These are phyloP conservation scores for Exophiala xenobiotica DNA, from an alignment of 2,329 filamentous ascomycete species.

Conservation along the genomic window DNA sequence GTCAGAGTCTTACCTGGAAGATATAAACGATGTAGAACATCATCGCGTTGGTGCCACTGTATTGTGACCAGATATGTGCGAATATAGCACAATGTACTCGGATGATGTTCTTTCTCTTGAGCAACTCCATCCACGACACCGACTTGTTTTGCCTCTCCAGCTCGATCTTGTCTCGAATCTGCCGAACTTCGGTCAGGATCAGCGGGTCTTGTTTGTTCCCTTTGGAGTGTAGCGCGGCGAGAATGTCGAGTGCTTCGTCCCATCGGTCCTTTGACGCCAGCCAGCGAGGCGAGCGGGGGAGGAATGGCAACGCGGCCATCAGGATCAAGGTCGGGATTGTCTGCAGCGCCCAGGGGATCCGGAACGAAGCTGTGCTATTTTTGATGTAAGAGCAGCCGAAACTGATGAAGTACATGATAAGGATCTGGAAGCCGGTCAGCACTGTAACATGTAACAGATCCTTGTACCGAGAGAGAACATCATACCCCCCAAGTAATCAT, in stretches of 20 bases:
- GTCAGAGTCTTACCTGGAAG: slow-evolving; percentile 57
- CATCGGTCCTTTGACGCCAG: slow-evolving; percentile 63
- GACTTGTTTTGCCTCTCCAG: neutral
- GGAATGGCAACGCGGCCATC: slow-evolving; percentile 39
- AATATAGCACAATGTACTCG: slow-evolving; percentile 69
- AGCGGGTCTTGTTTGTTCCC: slow-evolving; percentile 64
- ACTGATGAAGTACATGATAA: slow-evolving; percentile 34
- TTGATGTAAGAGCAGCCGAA: slow-evolving; percentile 43
- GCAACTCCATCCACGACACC: slow-evolving; percentile 54
- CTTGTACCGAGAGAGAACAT: too few relatives aligned
- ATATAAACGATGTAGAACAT: slow-evolving; percentile 58
- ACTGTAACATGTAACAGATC: too few relatives aligned
- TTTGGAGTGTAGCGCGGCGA: slow-evolving; percentile 60
- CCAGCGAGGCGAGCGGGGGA: slow-evolving; percentile 58
- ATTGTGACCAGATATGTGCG: slow-evolving; percentile 72
- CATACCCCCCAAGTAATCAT: too few relatives aligned
- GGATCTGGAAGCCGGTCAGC: too few relatives aligned
- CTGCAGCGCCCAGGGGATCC: slow-evolving; percentile 50
- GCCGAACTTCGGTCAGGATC: slow-evolving; percentile 65
- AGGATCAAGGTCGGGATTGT: slow-evolving; percentile 42
- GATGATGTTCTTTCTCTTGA: slow-evolving; percentile 71
- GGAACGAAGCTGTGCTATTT: slow-evolving; percentile 52
- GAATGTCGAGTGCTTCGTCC: slow-evolving; percentile 51
- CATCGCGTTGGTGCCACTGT: slow-evolving; percentile 67
- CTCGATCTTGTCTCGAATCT: slow-evolving; percentile 51